Conservation (phyloP, 768 basidiomycete species). For the Tricholoma saponaceum region DNA sequence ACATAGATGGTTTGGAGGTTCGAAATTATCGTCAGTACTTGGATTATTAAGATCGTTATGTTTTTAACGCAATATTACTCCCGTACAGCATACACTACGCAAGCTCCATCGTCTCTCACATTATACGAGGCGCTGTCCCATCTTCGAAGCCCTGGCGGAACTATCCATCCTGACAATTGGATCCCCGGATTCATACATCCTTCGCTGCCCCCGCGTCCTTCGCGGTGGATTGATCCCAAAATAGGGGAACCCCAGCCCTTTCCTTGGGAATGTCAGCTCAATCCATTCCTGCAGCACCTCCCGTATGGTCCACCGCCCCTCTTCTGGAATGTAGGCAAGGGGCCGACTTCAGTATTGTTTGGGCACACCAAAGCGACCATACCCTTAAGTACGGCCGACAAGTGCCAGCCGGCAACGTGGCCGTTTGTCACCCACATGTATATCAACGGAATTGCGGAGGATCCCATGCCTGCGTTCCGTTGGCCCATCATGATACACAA, state of each 20-base stretch:
- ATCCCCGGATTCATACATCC: slow-evolving; percentile 43
- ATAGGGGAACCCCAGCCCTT: slow-evolving; percentile 37
- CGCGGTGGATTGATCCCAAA: slow-evolving; percentile 38
- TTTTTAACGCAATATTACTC: neutral
- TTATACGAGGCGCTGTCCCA: slow-evolving; percentile 28
- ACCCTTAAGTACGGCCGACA: slow-evolving; percentile 30
- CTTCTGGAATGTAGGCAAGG: slow-evolving; percentile 42
- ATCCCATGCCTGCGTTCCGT: slow-evolving; percentile 41
- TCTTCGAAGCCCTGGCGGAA: slow-evolving; percentile 27
- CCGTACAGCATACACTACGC: slow-evolving; percentile 17
- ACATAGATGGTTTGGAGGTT: slow-evolving; percentile 33
- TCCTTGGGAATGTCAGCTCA: slow-evolving; percentile 49
- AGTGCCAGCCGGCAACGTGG: slow-evolving; percentile 59
- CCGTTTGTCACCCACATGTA: slow-evolving; percentile 56
- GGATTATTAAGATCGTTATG: neutral
- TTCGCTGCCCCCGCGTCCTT: slow-evolving; percentile 46
- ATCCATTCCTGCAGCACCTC: slow-evolving; percentile 51
- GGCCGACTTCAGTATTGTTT: slow-evolving; percentile 21
- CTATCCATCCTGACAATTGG: slow-evolving; percentile 43
- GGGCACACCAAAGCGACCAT: slow-evolving; percentile 25
- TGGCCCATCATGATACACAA: slow-evolving; percentile 56
- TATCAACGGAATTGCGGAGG: slow-evolving; percentile 50
- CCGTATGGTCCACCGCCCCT: slow-evolving; percentile 37
- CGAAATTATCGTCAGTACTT: slow-evolving; percentile 40
- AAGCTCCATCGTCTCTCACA: slow-evolving; percentile 17